Conservation (phyloP, 495 filamentous ascomycete species). For the Xylaria nigripes region DNA sequence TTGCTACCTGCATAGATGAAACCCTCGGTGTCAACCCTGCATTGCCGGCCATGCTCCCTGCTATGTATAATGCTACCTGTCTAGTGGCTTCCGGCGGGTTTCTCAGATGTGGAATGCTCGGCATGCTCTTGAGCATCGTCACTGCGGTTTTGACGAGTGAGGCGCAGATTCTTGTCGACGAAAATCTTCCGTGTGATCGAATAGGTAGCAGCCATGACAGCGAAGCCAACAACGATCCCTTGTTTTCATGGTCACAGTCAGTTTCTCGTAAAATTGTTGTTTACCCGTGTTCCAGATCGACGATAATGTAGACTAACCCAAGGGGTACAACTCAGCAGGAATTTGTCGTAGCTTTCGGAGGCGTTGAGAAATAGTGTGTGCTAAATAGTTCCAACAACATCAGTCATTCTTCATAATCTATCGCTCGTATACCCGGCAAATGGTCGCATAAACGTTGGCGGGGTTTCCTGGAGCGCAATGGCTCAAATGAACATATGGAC, state of each 20-base stretch:
- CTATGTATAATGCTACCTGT: neutral
- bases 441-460: neutral
- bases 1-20: slow-evolving; percentile 18
- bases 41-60: slow-evolving; percentile 1
- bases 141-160: slow-evolving; percentile 49
- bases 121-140: slow-evolving; percentile 25
- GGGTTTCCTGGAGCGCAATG: neutral
- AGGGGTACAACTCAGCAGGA: slow-evolving; percentile 88
- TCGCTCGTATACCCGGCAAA: neutral
- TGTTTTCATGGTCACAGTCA: slow-evolving; percentile 10
- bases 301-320: slow-evolving; percentile 57
- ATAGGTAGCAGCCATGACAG: slow-evolving; percentile 63
- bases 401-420: neutral
- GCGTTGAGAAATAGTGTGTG: slow-evolving; percentile 95
- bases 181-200: slow-evolving; percentile 71
- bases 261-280: neutral
- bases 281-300: neutral
- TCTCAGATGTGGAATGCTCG: neutral
- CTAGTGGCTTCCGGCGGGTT: slow-evolving; percentile 22
- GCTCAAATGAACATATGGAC: slow-evolving; percentile 21
- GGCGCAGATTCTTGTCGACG: slow-evolving; percentile 85
- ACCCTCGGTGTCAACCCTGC: slow-evolving; percentile 10
- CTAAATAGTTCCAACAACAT: slow-evolving; percentile 37
- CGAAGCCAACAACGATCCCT: slow-evolving; percentile 77
- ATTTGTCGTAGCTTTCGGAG: slow-evolving; percentile 78